Percentiles rank a stretch among this genome's conserved stretches.
Conservation (phyloP, 768 basidiomycete species). For the Macrocybe gigantea region DNA sequence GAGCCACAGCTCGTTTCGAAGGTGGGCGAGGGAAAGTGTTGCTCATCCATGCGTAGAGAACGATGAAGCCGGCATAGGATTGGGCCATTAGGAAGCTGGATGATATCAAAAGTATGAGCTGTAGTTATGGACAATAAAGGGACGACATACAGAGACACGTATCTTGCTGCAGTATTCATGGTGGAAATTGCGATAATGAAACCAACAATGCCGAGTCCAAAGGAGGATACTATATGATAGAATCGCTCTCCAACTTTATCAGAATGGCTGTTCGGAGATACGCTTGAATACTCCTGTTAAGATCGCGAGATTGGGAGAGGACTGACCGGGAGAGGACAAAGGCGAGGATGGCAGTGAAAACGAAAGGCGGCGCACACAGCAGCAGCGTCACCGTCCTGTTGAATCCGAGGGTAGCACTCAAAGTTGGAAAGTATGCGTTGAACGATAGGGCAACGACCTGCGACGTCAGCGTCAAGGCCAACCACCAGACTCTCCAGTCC, state of each 20-base stretch:
- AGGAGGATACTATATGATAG: slow-evolving; percentile 51
- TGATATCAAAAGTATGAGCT: background rate
- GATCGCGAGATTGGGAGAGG: background rate
- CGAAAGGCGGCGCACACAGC: slow-evolving; percentile 53
- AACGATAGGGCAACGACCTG: slow-evolving; percentile 58
- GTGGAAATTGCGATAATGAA: slow-evolving; percentile 63
- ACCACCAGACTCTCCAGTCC: slow-evolving; percentile 73
- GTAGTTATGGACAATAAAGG: background rate
- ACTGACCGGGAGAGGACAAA: slow-evolving; percentile 46
- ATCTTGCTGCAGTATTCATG: slow-evolving; percentile 56
- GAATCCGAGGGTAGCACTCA: slow-evolving; percentile 65
- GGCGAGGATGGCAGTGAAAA: slow-evolving; percentile 52
- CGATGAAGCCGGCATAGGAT: slow-evolving; percentile 67
- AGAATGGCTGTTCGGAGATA: slow-evolving; percentile 45
- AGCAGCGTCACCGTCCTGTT: slow-evolving; percentile 59
- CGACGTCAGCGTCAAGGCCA: slow-evolving; percentile 26
- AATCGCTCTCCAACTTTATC: slow-evolving; percentile 68
- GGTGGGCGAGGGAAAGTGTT: slow-evolving; percentile 55
- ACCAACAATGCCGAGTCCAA: slow-evolving; percentile 58
- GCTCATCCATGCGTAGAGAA: slow-evolving; percentile 51
- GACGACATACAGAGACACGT: slow-evolving; percentile 51
- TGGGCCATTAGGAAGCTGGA: slow-evolving; percentile 73
- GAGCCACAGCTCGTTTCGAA: slow-evolving; percentile 83
- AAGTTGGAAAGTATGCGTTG: slow-evolving; percentile 69
- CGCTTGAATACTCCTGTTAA: background rate